Percentiles rank a stretch among this genome's conserved stretches.
These are phyloP conservation scores for Volvariella volvacea DNA, from an alignment of 1,284 basidiomycete species.

Conservation along the genomic window DNA sequence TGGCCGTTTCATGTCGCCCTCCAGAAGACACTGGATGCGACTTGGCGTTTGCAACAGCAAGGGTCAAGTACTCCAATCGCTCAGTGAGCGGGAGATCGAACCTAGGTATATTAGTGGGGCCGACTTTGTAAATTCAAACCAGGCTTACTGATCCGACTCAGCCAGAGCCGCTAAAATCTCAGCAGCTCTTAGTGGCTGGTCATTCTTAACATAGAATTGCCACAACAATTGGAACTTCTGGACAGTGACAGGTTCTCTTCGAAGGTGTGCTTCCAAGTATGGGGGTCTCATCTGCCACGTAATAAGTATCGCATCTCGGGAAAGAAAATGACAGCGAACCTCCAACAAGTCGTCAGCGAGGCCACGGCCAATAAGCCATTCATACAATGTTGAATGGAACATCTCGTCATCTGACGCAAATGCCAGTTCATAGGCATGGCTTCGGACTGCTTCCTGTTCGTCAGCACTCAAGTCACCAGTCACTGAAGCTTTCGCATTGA, in stretches of 20 bases:
- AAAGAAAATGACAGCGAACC: slow-evolving; percentile 36
- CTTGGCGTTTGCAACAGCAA: slow-evolving; percentile 94
- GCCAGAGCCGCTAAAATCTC: slow-evolving; percentile 84
- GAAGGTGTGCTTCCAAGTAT: slow-evolving; percentile 85
- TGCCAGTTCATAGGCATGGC: slow-evolving; percentile 76
- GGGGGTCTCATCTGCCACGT: slow-evolving; percentile 64
- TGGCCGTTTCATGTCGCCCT: slow-evolving; percentile 76
- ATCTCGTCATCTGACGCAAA: slow-evolving; percentile 84
- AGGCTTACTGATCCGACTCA: slow-evolving; percentile 67
- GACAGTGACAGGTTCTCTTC: slow-evolving; percentile 72
- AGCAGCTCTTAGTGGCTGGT: slow-evolving; percentile 80
- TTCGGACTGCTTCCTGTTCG: slow-evolving; percentile 61
- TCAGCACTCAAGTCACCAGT: slow-evolving; percentile 24
- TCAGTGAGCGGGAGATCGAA: slow-evolving; percentile 65
- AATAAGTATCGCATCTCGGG: slow-evolving; percentile 6
- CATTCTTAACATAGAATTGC: slow-evolving; percentile 95
- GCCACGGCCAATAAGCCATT: slow-evolving; percentile 81
- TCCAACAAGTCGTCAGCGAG: slow-evolving; percentile 88
- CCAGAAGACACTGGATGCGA: slow-evolving; percentile 77
- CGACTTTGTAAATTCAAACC: slow-evolving; percentile 6
- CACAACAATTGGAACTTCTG: slow-evolving; percentile 89
- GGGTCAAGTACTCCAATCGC: slow-evolving; percentile 84
- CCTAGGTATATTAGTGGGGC: no score
- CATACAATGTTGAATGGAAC: slow-evolving; percentile 93
- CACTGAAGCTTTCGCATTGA: slow-evolving; percentile 16